Conservation (phyloP, 345 rosid species). For the Gossypium stocksii region DNA sequence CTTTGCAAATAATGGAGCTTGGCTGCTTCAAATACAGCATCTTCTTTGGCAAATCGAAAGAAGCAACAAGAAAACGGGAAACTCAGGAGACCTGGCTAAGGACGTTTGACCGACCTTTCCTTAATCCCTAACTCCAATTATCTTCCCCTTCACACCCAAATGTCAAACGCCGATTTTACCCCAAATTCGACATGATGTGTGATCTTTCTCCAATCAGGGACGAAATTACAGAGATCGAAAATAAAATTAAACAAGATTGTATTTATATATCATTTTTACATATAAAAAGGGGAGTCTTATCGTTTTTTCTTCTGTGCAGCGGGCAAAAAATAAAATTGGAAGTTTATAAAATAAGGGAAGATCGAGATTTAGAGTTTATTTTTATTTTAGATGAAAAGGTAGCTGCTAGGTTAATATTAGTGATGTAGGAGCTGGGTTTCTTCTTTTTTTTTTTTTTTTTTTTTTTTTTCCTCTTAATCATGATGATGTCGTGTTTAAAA, state of each 20-base stretch:
- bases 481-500: not conserved
- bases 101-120: constrained; percentile 1
- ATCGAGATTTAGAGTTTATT: not conserved
- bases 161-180: not conserved
- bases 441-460: not conserved
- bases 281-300: not conserved
- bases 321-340: not conserved
- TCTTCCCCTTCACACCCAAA: constrained; percentile 5
- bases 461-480: not conserved
- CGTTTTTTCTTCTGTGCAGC: not conserved
- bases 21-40: constrained; percentile 83
- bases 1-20: constrained; percentile 46
- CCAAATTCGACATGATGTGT: not conserved
- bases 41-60: constrained; percentile 8
- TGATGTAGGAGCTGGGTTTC: not conserved
- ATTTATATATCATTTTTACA: not conserved
- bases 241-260: not conserved
- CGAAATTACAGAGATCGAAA: not conserved
- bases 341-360: constrained; percentile 4
- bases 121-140: not conserved
- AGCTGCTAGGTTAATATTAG: constrained; percentile 15
- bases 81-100: constrained; percentile 3
- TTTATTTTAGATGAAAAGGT: not conserved
- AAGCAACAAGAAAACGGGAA: not conserved
- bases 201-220: not conserved